These are phyloP conservation scores for Lecanicillium sp. DNA, from an alignment of 2,329 filamentous ascomycete genomes.

Conservation along the genomic window DNA sequence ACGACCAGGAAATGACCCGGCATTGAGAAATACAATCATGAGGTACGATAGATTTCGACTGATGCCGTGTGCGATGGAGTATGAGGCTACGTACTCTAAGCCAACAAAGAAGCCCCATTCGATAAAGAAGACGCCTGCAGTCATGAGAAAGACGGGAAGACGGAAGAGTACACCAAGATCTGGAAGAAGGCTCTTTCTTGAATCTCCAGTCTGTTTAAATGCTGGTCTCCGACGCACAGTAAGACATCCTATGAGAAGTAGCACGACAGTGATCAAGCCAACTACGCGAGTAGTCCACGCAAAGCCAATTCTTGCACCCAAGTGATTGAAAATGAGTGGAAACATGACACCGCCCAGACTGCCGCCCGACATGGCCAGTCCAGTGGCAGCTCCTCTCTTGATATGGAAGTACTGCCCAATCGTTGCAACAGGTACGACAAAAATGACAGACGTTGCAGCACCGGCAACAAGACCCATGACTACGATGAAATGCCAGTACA, in stretches of 20 bases:
- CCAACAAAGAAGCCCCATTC: constrained; percentile 40
- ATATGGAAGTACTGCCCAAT: constrained; percentile 69
- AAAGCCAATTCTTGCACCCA: constrained; percentile 34
- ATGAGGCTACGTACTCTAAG: constrained; percentile 51
- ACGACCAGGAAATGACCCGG: constrained; percentile 52
- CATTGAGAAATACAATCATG: constrained; percentile 58
- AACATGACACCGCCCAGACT: constrained; percentile 54
- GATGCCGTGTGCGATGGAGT: constrained; percentile 45
- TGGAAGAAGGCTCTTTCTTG: constrained; percentile 39
- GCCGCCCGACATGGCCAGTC: constrained; percentile 63
- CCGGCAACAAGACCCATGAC: constrained; percentile 11
- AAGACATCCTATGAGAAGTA: constrained; percentile 26
- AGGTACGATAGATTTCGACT: constrained; percentile 51
- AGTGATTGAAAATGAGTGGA: constrained; percentile 32
- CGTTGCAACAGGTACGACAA: constrained; percentile 40
- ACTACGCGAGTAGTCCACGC: constrained; percentile 36
- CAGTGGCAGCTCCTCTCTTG: constrained; percentile 67
- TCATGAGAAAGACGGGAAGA: constrained; percentile 26
- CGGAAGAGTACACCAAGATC: constrained; percentile 51
- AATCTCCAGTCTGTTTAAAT: constrained; percentile 43
- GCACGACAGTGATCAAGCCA: constrained; percentile 40
- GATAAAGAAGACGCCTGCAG: constrained; percentile 21
- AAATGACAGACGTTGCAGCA: constrained; percentile 7
- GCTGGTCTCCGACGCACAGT: constrained; percentile 11
- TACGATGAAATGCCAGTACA: constrained; percentile 14